These are phyloP conservation scores for Mycena indigotica DNA, from an alignment of 768 basidiomycete species.

Conservation along the genomic window DNA sequence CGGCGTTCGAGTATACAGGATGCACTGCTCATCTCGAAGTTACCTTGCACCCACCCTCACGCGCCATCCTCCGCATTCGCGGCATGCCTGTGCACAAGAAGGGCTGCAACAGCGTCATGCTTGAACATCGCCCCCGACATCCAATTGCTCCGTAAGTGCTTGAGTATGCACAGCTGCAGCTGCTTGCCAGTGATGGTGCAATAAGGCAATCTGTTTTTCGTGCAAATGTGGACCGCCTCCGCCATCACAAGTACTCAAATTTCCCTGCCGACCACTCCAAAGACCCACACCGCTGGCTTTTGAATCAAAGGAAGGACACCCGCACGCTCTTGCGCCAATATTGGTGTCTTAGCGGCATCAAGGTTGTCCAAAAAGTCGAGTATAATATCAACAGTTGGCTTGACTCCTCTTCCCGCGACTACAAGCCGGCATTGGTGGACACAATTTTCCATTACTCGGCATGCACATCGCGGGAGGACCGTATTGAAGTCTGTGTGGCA, in stretches of 20 bases:
- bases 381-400: constrained; percentile 31
- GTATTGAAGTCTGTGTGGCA: constrained; percentile 29
- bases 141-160: not conserved
- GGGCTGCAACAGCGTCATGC: not conserved
- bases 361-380: constrained; percentile 6
- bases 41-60: not conserved
- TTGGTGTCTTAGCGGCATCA: constrained; percentile 18
- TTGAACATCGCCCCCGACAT: not conserved
- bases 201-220: not conserved
- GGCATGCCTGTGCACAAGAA: not conserved
- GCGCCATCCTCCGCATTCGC: constrained; percentile 4
- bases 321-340: constrained; percentile 25
- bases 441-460: constrained; percentile 31
- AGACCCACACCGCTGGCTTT: constrained; percentile 6
- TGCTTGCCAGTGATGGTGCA: not conserved
- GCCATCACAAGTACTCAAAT: not conserved
- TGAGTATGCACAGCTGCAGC: not conserved
- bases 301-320: constrained; percentile 16
- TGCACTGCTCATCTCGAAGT: constrained; percentile 5
- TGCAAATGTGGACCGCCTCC: not conserved
- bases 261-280: not conserved
- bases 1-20: not conserved
- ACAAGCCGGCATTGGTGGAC: constrained; percentile 20
- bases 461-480: constrained; percentile 17
- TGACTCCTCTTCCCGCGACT: constrained; percentile 21